Evolutionary conservation across 768 basidiomycete species (phyloP).

Genomic region (Macrocybe gigantea): DNA sequence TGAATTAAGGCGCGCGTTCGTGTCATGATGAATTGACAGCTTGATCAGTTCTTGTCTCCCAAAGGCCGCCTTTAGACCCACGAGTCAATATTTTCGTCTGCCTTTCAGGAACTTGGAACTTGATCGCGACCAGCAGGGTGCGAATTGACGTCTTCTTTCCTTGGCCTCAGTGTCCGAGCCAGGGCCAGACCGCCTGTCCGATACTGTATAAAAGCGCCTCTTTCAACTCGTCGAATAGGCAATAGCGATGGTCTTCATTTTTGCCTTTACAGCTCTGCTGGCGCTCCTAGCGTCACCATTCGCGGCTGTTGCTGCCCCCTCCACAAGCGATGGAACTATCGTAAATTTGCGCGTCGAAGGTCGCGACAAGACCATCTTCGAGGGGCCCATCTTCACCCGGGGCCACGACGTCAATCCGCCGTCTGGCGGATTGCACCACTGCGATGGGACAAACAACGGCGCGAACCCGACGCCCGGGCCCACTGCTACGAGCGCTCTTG

Average conservation of each 20-base stretch:
- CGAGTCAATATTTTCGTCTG: no score
- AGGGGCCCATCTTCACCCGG: constrained; percentile 27
- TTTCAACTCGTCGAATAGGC: no score
- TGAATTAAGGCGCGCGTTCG: no score
- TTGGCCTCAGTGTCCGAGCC: no score
- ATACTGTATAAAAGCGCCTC: no score
- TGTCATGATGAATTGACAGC: no score
- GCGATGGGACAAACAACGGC: constrained; percentile 37
- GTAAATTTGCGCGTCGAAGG: constrained; percentile 37
- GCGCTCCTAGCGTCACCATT: not conserved
- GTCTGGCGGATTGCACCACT: constrained; percentile 32
- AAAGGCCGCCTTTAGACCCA: no score
- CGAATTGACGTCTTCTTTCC: no score
- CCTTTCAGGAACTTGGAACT: no score
- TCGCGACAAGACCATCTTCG: constrained; percentile 29
- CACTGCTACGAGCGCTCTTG: constrained; percentile 37
- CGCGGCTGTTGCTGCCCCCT: not conserved
- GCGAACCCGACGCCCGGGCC: constrained; percentile 29
- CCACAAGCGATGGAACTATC: constrained; percentile 4
- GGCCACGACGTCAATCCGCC: constrained; percentile 34
- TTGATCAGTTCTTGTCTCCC: no score
- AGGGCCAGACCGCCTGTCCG: no score
- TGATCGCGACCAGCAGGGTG: no score
- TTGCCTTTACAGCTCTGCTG: not conserved
- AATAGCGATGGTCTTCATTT: not conserved